Evolutionary conservation across 2,329 filamentous ascomycete genomes (phyloP).

Genomic region (Aspergillus sclerotialis): DNA sequence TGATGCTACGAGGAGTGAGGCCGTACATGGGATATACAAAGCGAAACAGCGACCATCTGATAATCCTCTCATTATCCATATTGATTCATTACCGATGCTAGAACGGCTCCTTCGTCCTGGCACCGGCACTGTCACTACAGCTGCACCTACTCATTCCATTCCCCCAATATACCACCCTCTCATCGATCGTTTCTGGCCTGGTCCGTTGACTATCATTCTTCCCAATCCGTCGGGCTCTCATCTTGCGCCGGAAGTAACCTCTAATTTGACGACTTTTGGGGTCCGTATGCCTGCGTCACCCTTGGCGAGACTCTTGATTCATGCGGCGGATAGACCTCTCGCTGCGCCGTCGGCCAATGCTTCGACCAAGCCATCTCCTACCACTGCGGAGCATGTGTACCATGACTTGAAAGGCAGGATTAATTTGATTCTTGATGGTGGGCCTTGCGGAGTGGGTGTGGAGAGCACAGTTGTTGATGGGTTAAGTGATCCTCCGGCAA

Average conservation of each 20-base stretch:
- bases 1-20: constrained; percentile 76
- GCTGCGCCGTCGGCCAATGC: constrained; percentile 93
- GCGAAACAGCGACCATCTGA: constrained; percentile 88
- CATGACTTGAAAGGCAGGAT: constrained; percentile 80
- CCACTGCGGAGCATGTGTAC: constrained; percentile 78
- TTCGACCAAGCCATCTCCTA: constrained; percentile 87
- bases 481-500: constrained; percentile 68
- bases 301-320: constrained; percentile 82
- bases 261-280: constrained; percentile 76
- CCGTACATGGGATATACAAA: constrained; percentile 85
- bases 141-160: constrained; percentile 39
- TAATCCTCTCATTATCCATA: constrained; percentile 91
- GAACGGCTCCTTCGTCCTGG: constrained; percentile 50
- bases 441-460: constrained; percentile 77
- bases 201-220: constrained; percentile 83
- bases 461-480: constrained; percentile 97
- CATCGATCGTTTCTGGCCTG: constrained; percentile 85
- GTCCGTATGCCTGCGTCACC: constrained; percentile 80
- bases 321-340: constrained; percentile 67
- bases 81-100: constrained; percentile 74
- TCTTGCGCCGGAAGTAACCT: constrained; percentile 87
- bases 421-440: constrained; percentile 81
- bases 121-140: constrained; percentile 18
- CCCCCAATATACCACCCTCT: constrained; percentile 71
- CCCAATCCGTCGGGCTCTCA: constrained; percentile 63